Conservation (phyloP, 176 grass and related monocot species). For the Bothriochloa decipiens region DNA sequence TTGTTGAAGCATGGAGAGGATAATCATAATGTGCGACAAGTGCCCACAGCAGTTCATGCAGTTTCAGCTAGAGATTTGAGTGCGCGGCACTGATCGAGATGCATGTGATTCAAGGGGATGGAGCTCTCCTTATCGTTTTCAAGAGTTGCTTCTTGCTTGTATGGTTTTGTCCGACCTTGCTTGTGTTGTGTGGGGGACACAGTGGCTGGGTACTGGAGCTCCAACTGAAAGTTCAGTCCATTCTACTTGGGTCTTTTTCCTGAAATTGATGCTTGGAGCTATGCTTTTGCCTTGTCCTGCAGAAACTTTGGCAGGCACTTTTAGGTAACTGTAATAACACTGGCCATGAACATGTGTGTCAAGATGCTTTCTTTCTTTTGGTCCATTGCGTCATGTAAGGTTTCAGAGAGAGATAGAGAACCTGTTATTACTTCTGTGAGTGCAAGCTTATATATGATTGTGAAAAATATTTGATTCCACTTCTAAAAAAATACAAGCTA, state of each 20-base stretch:
- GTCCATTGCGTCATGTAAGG: conserved; percentile 24
- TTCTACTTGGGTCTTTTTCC: conserved; percentile 39
- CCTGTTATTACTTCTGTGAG: not conserved
- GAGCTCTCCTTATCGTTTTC: conserved; percentile 41
- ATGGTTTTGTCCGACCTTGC: conserved; percentile 47
- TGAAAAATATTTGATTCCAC: not conserved
- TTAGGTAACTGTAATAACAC: conserved; percentile 31
- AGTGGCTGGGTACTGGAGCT: conserved; percentile 39
- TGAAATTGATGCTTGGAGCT: conserved; percentile 49
- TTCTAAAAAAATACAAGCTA: not conserved
- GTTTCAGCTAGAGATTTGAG: conserved; percentile 23
- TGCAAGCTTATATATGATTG: conserved; percentile 5
- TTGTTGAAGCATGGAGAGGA: not conserved
- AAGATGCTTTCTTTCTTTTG: conserved; percentile 43
- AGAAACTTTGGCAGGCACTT: conserved; percentile 33
- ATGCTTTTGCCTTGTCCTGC: conserved; percentile 22
- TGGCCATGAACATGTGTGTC: conserved; percentile 42
- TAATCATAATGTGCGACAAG: not conserved
- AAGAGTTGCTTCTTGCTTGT: conserved; percentile 22
- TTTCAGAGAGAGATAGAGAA: conserved; percentile 9
- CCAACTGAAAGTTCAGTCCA: conserved; percentile 46
- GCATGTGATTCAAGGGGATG: not conserved
- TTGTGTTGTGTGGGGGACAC: conserved; percentile 28
- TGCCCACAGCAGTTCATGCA: not conserved
- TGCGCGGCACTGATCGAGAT: not conserved